Conservation (phyloP, 2,329 filamentous ascomycete species). For the Coleophoma cylindrospora region DNA sequence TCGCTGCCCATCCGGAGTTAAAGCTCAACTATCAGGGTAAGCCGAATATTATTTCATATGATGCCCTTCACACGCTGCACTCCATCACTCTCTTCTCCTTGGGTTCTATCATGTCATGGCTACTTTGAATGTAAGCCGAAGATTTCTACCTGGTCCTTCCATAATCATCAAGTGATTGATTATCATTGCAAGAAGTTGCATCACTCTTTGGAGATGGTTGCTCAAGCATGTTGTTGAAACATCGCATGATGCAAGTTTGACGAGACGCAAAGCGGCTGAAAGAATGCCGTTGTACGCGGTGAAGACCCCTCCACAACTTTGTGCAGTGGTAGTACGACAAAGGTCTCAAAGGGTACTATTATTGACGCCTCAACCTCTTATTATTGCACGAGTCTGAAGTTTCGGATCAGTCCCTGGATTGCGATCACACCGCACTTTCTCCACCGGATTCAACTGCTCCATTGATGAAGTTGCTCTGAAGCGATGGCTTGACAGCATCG, state of each 20-base stretch:
- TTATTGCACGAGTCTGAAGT: too few species aligned
- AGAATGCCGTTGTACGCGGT: conserved; percentile 10
- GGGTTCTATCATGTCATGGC: neutral
- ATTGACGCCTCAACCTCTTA: too few species aligned
- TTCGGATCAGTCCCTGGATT: too few species aligned
- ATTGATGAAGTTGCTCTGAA: neutral
- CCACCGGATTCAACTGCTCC: too few species aligned
- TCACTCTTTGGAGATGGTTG: conserved; percentile 14
- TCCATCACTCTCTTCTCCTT: neutral
- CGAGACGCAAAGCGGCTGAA: conserved; percentile 10
- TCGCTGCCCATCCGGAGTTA: conserved; percentile 48
- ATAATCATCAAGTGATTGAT: neutral
- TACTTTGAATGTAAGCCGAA: neutral
- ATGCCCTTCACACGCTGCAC: neutral
- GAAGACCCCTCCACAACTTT: neutral
- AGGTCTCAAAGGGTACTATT: neutral
- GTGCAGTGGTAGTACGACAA: neutral
- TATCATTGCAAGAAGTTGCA: conserved; percentile 10
- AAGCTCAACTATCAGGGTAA: conserved; percentile 60
- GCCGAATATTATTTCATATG: conserved; percentile 18
- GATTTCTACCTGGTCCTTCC: neutral
- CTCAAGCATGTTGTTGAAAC: conserved; percentile 16
- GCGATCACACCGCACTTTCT: too few species aligned
- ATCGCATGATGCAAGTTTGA: conserved; percentile 13
- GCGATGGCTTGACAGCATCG: neutral